These are phyloP conservation scores for Pisolithus tinctorius DNA, from an alignment of 768 basidiomycete species.

Conservation along the genomic window DNA sequence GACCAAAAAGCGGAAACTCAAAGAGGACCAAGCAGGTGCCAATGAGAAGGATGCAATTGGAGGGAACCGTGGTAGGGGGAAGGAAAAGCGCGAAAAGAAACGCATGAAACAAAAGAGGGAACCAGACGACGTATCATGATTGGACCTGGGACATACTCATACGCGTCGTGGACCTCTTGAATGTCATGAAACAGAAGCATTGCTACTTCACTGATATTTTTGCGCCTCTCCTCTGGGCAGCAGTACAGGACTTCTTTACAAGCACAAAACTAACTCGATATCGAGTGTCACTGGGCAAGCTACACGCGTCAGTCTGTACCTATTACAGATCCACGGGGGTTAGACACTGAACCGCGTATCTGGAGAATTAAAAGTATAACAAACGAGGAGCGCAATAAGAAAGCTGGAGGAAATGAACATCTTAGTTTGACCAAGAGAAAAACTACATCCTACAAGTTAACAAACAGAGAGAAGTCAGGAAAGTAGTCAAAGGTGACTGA, in stretches of 20 bases:
- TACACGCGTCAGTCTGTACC: too few relatives aligned
- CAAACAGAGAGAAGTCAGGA: background rate
- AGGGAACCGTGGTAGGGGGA: slow-evolving; percentile 14
- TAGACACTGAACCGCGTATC: background rate
- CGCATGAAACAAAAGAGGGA: background rate
- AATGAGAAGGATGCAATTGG: slow-evolving; percentile 7
- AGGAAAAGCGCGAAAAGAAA: slow-evolving; percentile 21
- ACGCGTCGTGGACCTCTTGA: background rate
- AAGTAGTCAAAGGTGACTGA: background rate
- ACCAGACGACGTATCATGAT: background rate
- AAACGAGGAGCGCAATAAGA: background rate
- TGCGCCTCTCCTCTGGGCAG: background rate
- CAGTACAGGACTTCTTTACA: too few relatives aligned
- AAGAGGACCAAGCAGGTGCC: slow-evolving; percentile 11
- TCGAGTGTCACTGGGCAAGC: too few relatives aligned
- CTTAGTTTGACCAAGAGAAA: background rate
- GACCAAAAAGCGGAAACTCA: slow-evolving; percentile 25
- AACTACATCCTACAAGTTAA: background rate
- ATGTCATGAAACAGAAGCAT: background rate
- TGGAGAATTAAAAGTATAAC: background rate
- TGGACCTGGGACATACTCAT: background rate
- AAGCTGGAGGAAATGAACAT: background rate
- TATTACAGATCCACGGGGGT: too few relatives aligned
- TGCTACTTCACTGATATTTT: background rate
- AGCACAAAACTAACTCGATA: too few relatives aligned